A percentile compares a stretch with the other conserved stretches of the same genome.
Conservation (phyloP, 257 asterid genomes). For the Scutellaria baicalensis region DNA sequence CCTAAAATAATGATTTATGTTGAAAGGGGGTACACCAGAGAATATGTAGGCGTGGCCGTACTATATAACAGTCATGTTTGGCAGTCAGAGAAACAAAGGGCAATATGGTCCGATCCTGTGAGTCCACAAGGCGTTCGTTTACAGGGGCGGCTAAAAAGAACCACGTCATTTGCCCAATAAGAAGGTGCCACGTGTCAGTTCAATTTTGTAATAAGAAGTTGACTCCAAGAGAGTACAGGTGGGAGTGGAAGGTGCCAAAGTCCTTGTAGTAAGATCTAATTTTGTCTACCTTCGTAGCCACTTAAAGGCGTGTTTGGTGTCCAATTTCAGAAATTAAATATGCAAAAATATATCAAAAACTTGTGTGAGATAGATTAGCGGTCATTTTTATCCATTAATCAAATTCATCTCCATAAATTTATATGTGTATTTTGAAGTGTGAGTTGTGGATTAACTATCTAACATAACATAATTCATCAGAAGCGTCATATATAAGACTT, state of each 20-base stretch:
- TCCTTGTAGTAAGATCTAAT: background rate
- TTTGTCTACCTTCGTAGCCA: background rate
- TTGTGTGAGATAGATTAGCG: no score
- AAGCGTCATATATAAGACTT: no score
- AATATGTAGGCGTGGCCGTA: background rate
- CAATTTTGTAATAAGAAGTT: background rate
- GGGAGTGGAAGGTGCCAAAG: slow-evolving; percentile 23
- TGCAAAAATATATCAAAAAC: no score
- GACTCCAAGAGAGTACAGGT: slow-evolving; percentile 32
- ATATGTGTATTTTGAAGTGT: no score
- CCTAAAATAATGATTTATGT: no score
- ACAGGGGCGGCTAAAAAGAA: slow-evolving; percentile 22
- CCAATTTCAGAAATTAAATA: background rate
- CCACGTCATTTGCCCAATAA: slow-evolving; percentile 32
- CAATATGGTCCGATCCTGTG: slow-evolving; percentile 2
- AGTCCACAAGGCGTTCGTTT: background rate
- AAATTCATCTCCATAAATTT: no score
- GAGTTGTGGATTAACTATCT: no score
- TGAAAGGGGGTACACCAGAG: background rate
- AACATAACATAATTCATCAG: no score
- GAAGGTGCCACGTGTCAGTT: slow-evolving; percentile 1
- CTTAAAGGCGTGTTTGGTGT: slow-evolving; percentile 13
- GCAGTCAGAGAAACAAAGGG: background rate
- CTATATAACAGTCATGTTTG: background rate
- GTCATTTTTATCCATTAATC: no score